phyloP scores from a whole-genome alignment of 805 yeast species.

The Pachysolen tannophilus region DNA sequence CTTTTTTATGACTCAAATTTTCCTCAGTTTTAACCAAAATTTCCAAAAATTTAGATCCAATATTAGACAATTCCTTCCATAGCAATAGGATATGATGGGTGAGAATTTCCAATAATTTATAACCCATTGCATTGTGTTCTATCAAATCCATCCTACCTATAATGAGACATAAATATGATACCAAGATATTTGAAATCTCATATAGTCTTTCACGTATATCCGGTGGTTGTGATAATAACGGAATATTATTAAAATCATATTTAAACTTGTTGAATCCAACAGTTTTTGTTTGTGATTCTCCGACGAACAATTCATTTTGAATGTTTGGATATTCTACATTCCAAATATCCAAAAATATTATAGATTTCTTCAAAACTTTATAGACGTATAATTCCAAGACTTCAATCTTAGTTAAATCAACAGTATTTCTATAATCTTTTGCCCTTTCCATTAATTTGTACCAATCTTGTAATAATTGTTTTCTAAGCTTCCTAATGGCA shows the following conservation, averaged over 20 bases:
- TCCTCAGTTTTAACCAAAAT: slow-evolving; percentile 12
- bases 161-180: slow-evolving; percentile 55
- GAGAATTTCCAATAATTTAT: slow-evolving; percentile 56
- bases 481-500: slow-evolving; percentile 54
- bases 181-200: slow-evolving; percentile 50
- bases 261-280: slow-evolving; percentile 4
- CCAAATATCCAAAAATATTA: slow-evolving; percentile 66
- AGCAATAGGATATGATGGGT: slow-evolving; percentile 63
- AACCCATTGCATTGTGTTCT: slow-evolving; percentile 65
- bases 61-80: slow-evolving; percentile 45
- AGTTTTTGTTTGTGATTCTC: slow-evolving; percentile 18
- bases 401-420: slow-evolving; percentile 48
- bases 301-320: neutral
- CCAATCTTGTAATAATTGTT: slow-evolving; percentile 72
- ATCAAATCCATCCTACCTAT: slow-evolving; percentile 74
- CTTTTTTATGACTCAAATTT: neutral
- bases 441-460: slow-evolving; percentile 70
- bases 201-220: slow-evolving; percentile 52
- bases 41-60: slow-evolving; percentile 39
- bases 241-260: slow-evolving; percentile 25
- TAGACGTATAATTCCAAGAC: slow-evolving; percentile 55
- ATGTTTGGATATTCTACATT: slow-evolving; percentile 41
- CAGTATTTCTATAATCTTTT: slow-evolving; percentile 62
- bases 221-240: slow-evolving; percentile 47
- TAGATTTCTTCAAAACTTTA: slow-evolving; percentile 59